A percentile compares a stretch with the other conserved stretches of the same genome.
These are phyloP conservation scores for Monosporascus sp. DNA, from an alignment of 2,329 filamentous ascomycete species.

Conservation along the genomic window DNA sequence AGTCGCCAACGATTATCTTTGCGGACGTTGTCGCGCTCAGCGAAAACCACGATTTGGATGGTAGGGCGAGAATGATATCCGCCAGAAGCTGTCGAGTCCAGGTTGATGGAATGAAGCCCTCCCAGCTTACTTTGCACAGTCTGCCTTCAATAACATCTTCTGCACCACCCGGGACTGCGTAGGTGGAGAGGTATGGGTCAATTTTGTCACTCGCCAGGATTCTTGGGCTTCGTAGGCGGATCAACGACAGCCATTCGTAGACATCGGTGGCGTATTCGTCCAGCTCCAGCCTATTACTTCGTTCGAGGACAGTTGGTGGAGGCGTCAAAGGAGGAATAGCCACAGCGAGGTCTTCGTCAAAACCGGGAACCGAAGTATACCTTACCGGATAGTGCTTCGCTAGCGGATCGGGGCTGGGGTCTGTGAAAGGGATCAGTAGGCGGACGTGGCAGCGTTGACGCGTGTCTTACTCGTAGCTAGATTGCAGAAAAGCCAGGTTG, in stretches of 20 bases:
- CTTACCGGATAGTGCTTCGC: conserved; percentile 37
- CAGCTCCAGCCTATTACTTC: conserved; percentile 43
- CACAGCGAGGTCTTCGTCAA: conserved; percentile 22
- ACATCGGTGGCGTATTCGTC: conserved; percentile 60
- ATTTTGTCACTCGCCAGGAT: conserved; percentile 52
- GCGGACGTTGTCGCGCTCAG: conserved; percentile 49
- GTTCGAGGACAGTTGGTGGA: conserved; percentile 25
- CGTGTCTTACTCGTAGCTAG: conserved; percentile 41
- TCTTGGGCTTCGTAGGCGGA: conserved; percentile 61
- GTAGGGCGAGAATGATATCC: conserved; percentile 37
- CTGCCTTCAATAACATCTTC: conserved; percentile 20
- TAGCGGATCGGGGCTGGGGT: conserved; percentile 45
- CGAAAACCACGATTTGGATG: conserved; percentile 50
- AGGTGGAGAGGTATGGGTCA: conserved; percentile 66
- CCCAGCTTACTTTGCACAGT: conserved; percentile 53
- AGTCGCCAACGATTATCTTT: conserved; percentile 37
- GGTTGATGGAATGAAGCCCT: conserved; percentile 49
- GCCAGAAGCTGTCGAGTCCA: conserved; percentile 49
- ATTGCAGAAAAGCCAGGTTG: conserved; percentile 77
- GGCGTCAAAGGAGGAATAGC: conserved; percentile 30
- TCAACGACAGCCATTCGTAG: conserved; percentile 73
- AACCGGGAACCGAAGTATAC: conserved; percentile 32
- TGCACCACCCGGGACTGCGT: conserved; percentile 47
- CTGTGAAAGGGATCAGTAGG: conserved; percentile 26
- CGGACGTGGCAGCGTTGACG: neutral